Conservation (phyloP, 768 basidiomycete genomes). For the Agaricus subrufescens region DNA sequence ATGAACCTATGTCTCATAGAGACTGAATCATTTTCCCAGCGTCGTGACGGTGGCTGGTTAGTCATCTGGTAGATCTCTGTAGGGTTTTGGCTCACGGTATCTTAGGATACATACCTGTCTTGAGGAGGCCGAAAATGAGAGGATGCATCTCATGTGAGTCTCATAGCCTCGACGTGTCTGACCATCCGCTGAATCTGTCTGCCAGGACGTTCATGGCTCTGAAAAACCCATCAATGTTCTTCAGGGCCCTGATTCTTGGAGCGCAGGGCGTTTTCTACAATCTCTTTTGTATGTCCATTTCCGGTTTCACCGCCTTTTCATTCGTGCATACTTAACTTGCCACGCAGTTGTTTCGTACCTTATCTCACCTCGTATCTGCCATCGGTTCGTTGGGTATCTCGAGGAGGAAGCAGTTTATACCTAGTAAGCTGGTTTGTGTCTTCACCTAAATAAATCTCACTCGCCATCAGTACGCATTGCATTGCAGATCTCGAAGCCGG, state of each 20-base stretch:
- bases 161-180: not conserved
- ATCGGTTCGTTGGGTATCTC: conserved; percentile 87
- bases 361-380: conserved; percentile 68
- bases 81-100: conserved; percentile 15
- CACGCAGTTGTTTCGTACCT: conserved; percentile 72
- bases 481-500: conserved; percentile 83
- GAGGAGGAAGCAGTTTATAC: conserved; percentile 96
- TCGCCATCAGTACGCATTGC: conserved; percentile 57
- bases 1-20: not conserved
- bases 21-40: conserved; percentile 23
- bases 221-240: conserved; percentile 70
- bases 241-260: conserved; percentile 79
- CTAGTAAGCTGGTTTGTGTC: conserved; percentile 50
- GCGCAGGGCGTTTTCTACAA: conserved; percentile 94
- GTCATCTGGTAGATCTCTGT: conserved; percentile 9
- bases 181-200: not conserved
- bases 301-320: conserved; percentile 2
- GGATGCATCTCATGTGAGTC: conserved; percentile 87
- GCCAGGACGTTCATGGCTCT: conserved; percentile 93
- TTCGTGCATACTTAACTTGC: conserved; percentile 10
- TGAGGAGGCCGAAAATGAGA: conserved; percentile 95
- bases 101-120: conserved; percentile 90
- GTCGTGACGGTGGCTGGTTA: conserved; percentile 49
- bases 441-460: not conserved
- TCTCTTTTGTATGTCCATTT: conserved; percentile 67